Base-by-base conservation (phyloP, 2,329 filamentous ascomycete species). In the Aspergillus aculeatus region DNA sequence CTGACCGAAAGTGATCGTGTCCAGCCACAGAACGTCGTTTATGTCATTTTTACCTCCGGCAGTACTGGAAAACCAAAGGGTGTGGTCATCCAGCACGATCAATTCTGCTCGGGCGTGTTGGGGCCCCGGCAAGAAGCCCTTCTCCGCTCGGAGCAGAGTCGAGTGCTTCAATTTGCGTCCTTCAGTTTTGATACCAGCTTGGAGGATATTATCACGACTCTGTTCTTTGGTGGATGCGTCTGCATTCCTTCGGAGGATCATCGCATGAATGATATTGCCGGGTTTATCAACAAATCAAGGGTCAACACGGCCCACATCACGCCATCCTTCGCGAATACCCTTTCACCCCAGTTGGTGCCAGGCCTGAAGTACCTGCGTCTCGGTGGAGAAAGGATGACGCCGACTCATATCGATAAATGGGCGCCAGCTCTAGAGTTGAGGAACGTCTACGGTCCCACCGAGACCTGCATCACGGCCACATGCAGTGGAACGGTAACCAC, bases 151-250 rank as follows among this genome's bases (percentile, higher is more conserved):
- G 53, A 38, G 10, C 53, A 55, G 44, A 47, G 38, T 26, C 50
- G 50, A 5, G 56, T 58, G 29, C 54, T 58, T 21, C 56, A 58
- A 52, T 58, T 58, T 21, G 50, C 56, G 29, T 53, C 56, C 5
- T 54, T 54, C 4, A 51, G 50, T 10, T 58, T 58, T 31, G 56
- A 58, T 44, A 51, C 48, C 31, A 52, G 56, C 31, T 32, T 58
- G 23, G 47, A 47, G 10, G 56, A 58, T 26, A 53, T 49, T 9
- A 44, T 58, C 47, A 56, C 44, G 6, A 54, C 48, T 2, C 55
- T 54, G 31, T 31, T 49, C 31, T 47, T 53, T 32, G 54, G 54
- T 31, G 56, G 32, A 5, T 54, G 49, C 23, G 31, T 58, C 32
- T 58, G 56, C 47, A 54, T 52, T 29, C 50, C 51, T 10, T 44